phyloP scores from a whole-genome alignment of 2,329 filamentous ascomycete species.

The Aspergillus fumigatiaffinis region DNA sequence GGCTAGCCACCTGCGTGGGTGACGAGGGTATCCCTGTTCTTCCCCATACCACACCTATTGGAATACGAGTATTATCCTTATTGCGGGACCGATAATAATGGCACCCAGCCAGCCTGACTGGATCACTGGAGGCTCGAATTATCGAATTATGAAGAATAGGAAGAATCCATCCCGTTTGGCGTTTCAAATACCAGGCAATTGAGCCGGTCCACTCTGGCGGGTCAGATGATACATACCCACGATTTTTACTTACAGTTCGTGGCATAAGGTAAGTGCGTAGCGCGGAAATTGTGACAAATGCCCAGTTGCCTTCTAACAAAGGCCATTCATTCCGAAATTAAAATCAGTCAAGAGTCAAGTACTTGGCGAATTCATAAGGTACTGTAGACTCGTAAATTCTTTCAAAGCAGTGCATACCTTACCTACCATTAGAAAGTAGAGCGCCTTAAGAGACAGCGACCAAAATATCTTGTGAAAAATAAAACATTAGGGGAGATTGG shows the following conservation, averaged over 20 bases:
- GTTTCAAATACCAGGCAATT: not conserved
- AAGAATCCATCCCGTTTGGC: not conserved
- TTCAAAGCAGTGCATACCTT: not conserved
- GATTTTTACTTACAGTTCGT: not conserved
- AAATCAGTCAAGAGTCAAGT: not conserved
- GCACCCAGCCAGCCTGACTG: not conserved
- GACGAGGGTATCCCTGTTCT: constrained; percentile 18
- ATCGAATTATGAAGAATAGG: not conserved
- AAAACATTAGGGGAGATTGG: not conserved
- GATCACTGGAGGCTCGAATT: not conserved
- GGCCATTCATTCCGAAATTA: not conserved
- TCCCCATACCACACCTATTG: not conserved
- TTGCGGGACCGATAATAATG: not conserved
- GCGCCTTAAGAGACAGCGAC: not conserved
- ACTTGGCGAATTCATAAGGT: no score
- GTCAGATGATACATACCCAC: constrained; percentile 2
- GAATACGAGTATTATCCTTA: not conserved
- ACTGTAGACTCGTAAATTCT: not conserved
- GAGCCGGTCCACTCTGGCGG: not conserved
- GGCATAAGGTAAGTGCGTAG: not conserved
- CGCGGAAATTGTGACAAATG: not conserved
- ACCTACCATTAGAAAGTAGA: not conserved
- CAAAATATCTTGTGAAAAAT: no score
- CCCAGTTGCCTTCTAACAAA: not conserved
- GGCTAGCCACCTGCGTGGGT: constrained; percentile 20